phyloP scores from a whole-genome alignment of 768 basidiomycete genomes.

The Tephrocybe rancida region DNA sequence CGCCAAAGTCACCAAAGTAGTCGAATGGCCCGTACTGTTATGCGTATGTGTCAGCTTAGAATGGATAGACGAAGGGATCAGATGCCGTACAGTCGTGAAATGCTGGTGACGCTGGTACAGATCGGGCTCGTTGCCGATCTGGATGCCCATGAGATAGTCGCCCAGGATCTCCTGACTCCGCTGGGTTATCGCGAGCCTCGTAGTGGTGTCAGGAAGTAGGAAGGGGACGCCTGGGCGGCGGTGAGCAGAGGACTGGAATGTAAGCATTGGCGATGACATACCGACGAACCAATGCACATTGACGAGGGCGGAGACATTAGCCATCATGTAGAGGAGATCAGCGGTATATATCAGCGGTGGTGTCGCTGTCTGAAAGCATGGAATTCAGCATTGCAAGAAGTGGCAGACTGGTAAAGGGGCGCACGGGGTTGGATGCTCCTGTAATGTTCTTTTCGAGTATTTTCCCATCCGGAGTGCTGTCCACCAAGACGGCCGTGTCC shows the following conservation, averaged over 20 bases:
- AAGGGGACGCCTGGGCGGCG: slow-evolving; percentile 52
- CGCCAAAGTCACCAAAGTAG: slow-evolving; percentile 58
- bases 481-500: slow-evolving; percentile 59
- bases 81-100: slow-evolving; percentile 28
- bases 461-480: slow-evolving; percentile 45
- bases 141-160: slow-evolving; percentile 63
- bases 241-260: background rate
- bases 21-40: slow-evolving; percentile 41
- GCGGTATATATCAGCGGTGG: slow-evolving; percentile 66
- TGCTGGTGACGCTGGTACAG: slow-evolving; percentile 46
- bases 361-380: slow-evolving; percentile 55
- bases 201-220: slow-evolving; percentile 51
- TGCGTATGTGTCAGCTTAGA: slow-evolving; percentile 1
- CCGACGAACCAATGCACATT: slow-evolving; percentile 72
- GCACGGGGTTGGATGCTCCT: slow-evolving; percentile 21
- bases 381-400: background rate
- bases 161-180: slow-evolving; percentile 70
- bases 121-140: slow-evolving; percentile 74
- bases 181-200: slow-evolving; percentile 60
- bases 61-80: background rate
- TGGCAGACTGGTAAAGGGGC: background rate
- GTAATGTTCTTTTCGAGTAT: slow-evolving; percentile 24
- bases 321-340: slow-evolving; percentile 70
- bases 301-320: slow-evolving; percentile 61
- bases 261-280: slow-evolving; percentile 10